These are phyloP conservation scores for Aspergillus cavernicola DNA, from an alignment of 495 filamentous ascomycete genomes.

Conservation along the genomic window DNA sequence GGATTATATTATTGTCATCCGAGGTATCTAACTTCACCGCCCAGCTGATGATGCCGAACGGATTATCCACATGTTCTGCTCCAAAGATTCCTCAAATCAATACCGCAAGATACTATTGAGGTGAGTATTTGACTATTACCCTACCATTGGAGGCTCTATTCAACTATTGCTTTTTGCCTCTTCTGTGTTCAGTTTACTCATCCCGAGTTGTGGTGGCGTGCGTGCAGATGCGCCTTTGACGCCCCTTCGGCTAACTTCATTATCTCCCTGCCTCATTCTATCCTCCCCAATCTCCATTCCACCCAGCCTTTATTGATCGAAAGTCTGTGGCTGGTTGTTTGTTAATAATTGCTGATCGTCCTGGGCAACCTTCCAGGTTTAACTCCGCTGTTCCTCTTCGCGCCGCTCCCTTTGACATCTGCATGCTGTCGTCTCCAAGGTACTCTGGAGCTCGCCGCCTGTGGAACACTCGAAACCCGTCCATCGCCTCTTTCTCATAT, in stretches of 20 bases:
- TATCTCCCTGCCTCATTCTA: constrained; percentile 2
- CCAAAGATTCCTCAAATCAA: not conserved
- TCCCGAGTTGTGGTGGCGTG: not conserved
- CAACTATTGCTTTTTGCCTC: not conserved
- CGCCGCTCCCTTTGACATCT: not conserved
- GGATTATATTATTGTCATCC: not conserved
- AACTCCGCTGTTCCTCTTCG: not conserved
- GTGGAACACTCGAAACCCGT: constrained; percentile 31
- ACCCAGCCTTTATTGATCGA: not conserved
- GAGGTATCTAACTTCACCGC: constrained; percentile 4
- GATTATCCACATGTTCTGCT: not conserved
- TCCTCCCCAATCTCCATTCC: not conserved
- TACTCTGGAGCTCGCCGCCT: constrained; percentile 31
- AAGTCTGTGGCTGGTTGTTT: not conserved
- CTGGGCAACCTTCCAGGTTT: constrained; percentile 8
- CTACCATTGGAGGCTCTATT: constrained; percentile 6
- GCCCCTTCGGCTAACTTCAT: not conserved
- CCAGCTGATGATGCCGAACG: not conserved
- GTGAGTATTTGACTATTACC: not conserved
- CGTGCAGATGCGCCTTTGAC: not conserved
- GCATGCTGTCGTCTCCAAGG: constrained; percentile 41
- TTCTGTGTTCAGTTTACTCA: not conserved
- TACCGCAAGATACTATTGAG: not conserved
- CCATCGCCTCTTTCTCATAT: constrained; percentile 4
- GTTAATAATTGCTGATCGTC: not conserved